Evolutionary conservation across 768 basidiomycete genomes (phyloP), one percentile per base, ranked within the genome.

Genomic region (Chalciporus chontae): DNA sequence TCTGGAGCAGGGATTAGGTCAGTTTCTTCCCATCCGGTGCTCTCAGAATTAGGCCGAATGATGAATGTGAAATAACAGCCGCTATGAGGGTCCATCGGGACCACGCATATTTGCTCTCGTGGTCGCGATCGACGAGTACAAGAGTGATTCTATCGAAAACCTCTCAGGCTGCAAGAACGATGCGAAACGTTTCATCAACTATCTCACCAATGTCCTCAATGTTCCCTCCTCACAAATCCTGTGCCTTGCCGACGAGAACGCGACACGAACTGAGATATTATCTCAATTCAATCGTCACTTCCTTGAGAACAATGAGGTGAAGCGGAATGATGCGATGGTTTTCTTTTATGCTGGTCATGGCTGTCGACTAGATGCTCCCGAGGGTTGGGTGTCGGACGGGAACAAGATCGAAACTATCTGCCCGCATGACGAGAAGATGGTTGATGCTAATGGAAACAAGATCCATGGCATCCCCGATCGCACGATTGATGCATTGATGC

Each of bases 101-200:
- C 60, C 53, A n/a, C 53, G 56, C n/a, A 51, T 61, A 40, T 62
- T 61, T 18, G 53, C 53, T 10, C 53, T 59, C n/a, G 56, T 62
- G n/a, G 46, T 61, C 5, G 53, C 45, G 1, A 45, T 61, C 24
- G 60, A 61, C 24, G 18, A 0, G 32, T 61, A 55, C 50, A 49
- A 47, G 40, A 21, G 7, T 8, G 9, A 29, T 8, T 6, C 0
- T 0, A 4, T n/a, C 29, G 0, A 1, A 0, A 0, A 56, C 11
- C 36, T 61, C 13, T 49, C 24, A 2, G 60, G 60, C n/a, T 62
- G 60, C 53, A 59, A 40, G 31, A 55, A 50, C 32, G 60, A 59
- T 14, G 60, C 59, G 5, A 0, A 44, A 19, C 49, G 60, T 5
- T 55, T 62, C 40, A 40, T 59, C 4, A 1, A 14, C 0, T 58